Percentiles rank a stretch among this genome's conserved stretches.
These are phyloP conservation scores for Steccherinum ochraceum DNA, from an alignment of 768 basidiomycete species.

Conservation along the genomic window DNA sequence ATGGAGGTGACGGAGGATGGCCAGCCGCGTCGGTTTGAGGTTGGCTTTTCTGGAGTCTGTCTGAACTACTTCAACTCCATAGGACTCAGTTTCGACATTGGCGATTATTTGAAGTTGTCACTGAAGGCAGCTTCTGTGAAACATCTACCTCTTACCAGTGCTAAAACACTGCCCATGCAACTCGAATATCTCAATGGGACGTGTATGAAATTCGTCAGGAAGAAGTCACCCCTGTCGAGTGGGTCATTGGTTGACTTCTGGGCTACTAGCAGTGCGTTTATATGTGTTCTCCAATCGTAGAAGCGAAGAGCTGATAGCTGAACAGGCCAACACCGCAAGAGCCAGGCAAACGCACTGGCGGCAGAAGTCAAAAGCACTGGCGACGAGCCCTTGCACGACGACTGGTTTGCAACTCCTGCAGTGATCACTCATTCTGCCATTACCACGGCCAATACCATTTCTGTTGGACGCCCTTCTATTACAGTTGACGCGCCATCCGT, in stretches of 20 bases:
- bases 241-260: constrained; percentile 34
- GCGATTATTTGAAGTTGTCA: constrained; percentile 39
- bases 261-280: no score
- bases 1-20: constrained; percentile 15
- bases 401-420: constrained; percentile 28
- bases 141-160: constrained; percentile 18
- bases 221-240: constrained; percentile 11
- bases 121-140: constrained; percentile 37
- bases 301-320: no score
- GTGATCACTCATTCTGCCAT: background rate
- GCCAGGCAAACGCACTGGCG: no score
- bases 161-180: constrained; percentile 31
- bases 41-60: constrained; percentile 28
- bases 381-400: constrained; percentile 31
- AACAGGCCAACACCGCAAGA: no score
- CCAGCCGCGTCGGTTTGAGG: constrained; percentile 27
- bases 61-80: constrained; percentile 23
- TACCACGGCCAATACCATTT: background rate
- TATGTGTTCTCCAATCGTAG: no score
- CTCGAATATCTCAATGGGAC: constrained; percentile 40
- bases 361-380: no score
- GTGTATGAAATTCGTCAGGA: constrained; percentile 31
- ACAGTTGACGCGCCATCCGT: background rate
- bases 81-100: constrained; percentile 31
- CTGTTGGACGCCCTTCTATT: background rate